phyloP scores from a whole-genome alignment of 331 rosid species.

The Rosa hybrid region DNA sequence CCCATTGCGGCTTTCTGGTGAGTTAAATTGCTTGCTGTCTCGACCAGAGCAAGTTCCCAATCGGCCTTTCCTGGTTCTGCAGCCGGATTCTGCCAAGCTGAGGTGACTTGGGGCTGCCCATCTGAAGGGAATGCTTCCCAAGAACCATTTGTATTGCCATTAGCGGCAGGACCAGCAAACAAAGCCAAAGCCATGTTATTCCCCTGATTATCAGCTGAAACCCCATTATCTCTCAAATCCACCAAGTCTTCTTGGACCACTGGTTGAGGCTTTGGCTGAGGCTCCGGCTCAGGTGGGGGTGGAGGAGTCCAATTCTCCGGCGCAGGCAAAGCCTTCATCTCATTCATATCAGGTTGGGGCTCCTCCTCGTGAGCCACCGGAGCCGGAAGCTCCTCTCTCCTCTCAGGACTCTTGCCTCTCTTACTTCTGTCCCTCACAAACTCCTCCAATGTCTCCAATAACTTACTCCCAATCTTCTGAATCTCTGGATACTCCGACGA shows the following conservation, averaged over 20 bases:
- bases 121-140: conserved; percentile 94
- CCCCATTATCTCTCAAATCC: conserved; percentile 76
- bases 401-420: conserved; percentile 81
- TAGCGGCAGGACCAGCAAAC: conserved; percentile 68
- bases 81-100: conserved; percentile 96
- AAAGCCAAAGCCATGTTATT: conserved; percentile 79
- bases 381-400: conserved; percentile 53
- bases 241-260: conserved; percentile 59
- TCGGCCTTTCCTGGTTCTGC: conserved; percentile 91
- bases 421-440: conserved; percentile 90
- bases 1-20: conserved; percentile 72
- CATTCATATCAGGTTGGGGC: conserved; percentile 69
- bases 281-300: conserved; percentile 49
- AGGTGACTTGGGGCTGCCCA: conserved; percentile 72
- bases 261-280: conserved; percentile 45
- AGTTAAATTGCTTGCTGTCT: conserved; percentile 78
- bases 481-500: conserved; percentile 95
- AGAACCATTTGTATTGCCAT: conserved; percentile 62
- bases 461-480: conserved; percentile 80
- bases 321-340: conserved; percentile 79
- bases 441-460: conserved; percentile 89
- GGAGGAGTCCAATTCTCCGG: conserved; percentile 74
- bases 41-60: conserved; percentile 97
- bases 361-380: conserved; percentile 43
- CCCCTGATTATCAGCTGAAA: conserved; percentile 83